A percentile compares a stretch with the other conserved stretches of the same genome.
phyloP scores from a whole-genome alignment of 805 yeast species.

The Barnettozyma populi region DNA sequence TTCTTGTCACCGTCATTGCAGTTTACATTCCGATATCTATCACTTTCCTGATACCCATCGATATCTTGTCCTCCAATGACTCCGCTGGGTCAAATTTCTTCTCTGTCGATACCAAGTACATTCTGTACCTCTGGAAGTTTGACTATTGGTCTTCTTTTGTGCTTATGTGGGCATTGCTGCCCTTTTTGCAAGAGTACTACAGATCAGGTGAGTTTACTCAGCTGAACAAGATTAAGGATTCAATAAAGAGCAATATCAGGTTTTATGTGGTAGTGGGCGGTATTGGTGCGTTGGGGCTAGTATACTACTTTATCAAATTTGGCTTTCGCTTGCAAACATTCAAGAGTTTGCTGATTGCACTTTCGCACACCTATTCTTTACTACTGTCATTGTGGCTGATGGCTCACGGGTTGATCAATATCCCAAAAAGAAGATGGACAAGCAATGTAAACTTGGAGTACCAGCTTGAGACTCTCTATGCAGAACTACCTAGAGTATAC shows the following conservation, averaged over 20 bases:
- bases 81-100: conserved; percentile 31
- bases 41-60: conserved; percentile 68
- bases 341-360: conserved; percentile 64
- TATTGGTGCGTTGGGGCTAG: conserved; percentile 45
- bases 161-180: conserved; percentile 75
- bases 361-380: conserved; percentile 73
- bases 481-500: conserved; percentile 49
- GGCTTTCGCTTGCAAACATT: conserved; percentile 52
- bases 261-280: conserved; percentile 56
- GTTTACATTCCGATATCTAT: conserved; percentile 73
- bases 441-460: conserved; percentile 31
- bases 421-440: conserved; percentile 47
- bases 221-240: conserved; percentile 44
- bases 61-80: conserved; percentile 48
- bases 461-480: conserved; percentile 37
- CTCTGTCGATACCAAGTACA: conserved; percentile 40
- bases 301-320: conserved; percentile 53
- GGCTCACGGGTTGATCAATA: conserved; percentile 72
- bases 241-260: conserved; percentile 49
- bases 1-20: conserved; percentile 39
- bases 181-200: conserved; percentile 67
- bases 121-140: conserved; percentile 62
- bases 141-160: conserved; percentile 77
- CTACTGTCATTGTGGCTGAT: conserved; percentile 74
- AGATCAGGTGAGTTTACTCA: conserved; percentile 61